Evolutionary conservation across 2,329 filamentous ascomycete species (phyloP), one percentile per base, ranked within the genome.

Genomic region (Arthrobotrys pseudoclavata): DNA sequence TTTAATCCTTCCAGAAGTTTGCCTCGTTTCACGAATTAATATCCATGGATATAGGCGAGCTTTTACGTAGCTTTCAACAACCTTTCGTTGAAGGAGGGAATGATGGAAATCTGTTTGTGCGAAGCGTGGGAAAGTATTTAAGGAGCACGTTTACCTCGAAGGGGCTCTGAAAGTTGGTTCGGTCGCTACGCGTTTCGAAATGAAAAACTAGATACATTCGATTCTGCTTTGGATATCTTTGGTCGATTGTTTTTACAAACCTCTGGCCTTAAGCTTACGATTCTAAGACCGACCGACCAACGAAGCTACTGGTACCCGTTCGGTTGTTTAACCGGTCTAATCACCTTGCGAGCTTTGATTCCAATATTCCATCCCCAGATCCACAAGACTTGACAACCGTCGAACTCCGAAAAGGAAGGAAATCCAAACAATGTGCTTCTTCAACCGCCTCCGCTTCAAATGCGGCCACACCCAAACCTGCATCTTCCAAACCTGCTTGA

Each of bases 361-460:
- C 29, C 29, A 31, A 31, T 12, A 9, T 13, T 40, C 1, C 10
- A 40, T 12, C 37, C 13, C 37, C 13, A 9, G 4, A 12, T 37
- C 29, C 29, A 31, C 29, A 3, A 31, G 7, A 31, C 34, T 29
- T 7, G 7, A 29, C 26, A 29, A 29, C 26, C 26, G 7, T 3
- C 26, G 7, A 29, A 29, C 13, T 2, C 40, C 15, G 50, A 26
- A 37, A 26, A 67, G 13, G 10, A 12, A 12, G 10, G 10, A 37
- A 37, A 37, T 7, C n/a, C n/a, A n/a, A 61, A 5, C 34, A 22
- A 75, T 76, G 71, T 76, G 71, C 71, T 76, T 76, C 66, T 76
- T 76, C 71, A 76, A 76, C 60, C 66, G 71, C 66, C 60, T 76
- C 64, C 64, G 71, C 50, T 76, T 76, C 66, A 69, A 69, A 69